These are phyloP conservation scores for Teratosphaeria zuluensis DNA, from an alignment of 2,329 filamentous ascomycete genomes.

Conservation along the genomic window DNA sequence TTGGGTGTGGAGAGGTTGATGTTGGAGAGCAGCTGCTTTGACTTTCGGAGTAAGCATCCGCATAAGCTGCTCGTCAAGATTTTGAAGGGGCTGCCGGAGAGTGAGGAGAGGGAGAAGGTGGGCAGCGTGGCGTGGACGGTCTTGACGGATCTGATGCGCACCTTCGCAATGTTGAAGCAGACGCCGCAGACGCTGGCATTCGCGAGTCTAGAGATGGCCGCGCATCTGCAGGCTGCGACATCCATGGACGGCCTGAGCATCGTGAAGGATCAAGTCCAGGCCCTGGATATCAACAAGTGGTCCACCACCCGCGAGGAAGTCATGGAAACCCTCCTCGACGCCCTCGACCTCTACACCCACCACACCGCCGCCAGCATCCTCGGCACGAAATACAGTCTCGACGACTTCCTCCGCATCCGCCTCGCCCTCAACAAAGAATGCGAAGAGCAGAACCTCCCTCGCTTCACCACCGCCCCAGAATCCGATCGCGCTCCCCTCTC, in stretches of 20 bases:
- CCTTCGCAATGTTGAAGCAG: constrained; percentile 85
- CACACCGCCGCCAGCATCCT: constrained; percentile 86
- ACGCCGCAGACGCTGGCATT: constrained; percentile 70
- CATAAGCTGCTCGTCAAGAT: background rate
- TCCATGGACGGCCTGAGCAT: constrained; percentile 54
- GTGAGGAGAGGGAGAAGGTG: constrained; percentile 11
- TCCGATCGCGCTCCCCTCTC: constrained; percentile 5
- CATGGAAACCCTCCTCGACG: constrained; percentile 59
- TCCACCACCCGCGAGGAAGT: constrained; percentile 52
- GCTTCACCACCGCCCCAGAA: constrained; percentile 43
- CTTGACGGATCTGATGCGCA: constrained; percentile 43
- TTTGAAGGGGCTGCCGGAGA: background rate
- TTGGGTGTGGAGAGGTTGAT: constrained; percentile 87
- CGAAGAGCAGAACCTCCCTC: constrained; percentile 49
- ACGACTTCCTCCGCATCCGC: constrained; percentile 37
- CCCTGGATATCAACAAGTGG: constrained; percentile 43
- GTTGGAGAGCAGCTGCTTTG: constrained; percentile 85
- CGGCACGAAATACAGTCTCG: constrained; percentile 80
- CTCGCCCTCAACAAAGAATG: constrained; percentile 36
- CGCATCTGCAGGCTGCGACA: constrained; percentile 20
- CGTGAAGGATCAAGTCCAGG: constrained; percentile 78
- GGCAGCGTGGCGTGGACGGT: constrained; percentile 57
- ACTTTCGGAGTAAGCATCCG: constrained; percentile 73
- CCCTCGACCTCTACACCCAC: constrained; percentile 60
- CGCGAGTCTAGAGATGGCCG: constrained; percentile 26